Conservation (phyloP, 257 asterid genomes). For the Lavandula angustifolia region DNA sequence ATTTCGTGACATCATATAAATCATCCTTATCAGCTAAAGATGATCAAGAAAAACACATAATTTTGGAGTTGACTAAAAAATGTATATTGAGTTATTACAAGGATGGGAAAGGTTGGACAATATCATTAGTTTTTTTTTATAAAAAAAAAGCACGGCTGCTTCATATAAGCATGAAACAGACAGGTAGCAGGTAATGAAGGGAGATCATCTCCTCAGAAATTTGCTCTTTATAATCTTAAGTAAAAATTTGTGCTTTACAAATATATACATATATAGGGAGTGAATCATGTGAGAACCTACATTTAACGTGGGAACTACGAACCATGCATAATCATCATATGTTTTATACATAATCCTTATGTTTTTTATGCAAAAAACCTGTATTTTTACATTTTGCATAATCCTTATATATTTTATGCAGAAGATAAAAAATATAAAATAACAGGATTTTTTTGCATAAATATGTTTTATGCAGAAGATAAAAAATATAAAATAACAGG, state of each 20-base stretch:
- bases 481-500: no score
- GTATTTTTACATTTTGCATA: no score
- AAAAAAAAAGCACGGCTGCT: not conserved
- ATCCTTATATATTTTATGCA: no score
- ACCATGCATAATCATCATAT: no score
- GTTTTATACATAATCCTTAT: no score
- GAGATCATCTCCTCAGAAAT: not conserved
- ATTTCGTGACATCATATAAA: not conserved
- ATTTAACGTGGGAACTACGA: no score
- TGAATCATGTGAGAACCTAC: no score
- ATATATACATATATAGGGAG: not conserved
- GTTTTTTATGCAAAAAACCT: no score
- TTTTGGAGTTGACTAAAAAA: not conserved
- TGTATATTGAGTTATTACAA: not conserved
- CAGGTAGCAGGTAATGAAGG: no score
- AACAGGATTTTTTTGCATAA: no score
- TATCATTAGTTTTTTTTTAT: not conserved
- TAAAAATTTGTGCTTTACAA: slow-evolving; percentile 10
- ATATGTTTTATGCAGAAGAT: no score
- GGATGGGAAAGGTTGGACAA: not conserved
- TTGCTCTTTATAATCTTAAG: slow-evolving; percentile 4
- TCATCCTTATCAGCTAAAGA: not conserved
- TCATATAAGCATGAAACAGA: slow-evolving; percentile 14
- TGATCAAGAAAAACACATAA: not conserved
- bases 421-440: no score